Base-by-base conservation (phyloP, 1,284 basidiomycete genomes). In the Puccinia polysora region DNA sequence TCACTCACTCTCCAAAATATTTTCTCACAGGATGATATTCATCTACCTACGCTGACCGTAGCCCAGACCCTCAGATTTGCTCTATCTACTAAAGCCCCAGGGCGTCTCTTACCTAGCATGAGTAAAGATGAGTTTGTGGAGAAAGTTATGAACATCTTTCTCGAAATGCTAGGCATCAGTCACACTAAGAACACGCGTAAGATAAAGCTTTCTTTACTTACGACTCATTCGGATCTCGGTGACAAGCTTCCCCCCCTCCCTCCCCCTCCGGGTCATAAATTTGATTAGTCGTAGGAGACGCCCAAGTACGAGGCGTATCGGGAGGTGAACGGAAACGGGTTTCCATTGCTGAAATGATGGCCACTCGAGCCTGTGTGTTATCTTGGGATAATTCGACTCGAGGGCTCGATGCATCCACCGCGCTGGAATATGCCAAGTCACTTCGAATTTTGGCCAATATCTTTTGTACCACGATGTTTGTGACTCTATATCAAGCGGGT, bases 401-500 rank as follows among this genome's bases (percentile, higher is more conserved):
- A 56, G 90, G 92, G 73, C 84, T 96, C 52, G 85, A 86, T 77
- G 84, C 85, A 14, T 82, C 83, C 23, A 86, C 84, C 8, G 85
- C 85, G 14, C 76, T 85, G 74, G 84, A 85, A 78, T 85, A 84
- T 75, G 84, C 83, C 77, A 84, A 84, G 77, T 82, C 82, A 15
- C 81, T 86, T 47, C 81, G 84, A 65, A 80, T 85, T 65, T 77
- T 84, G 23, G 84, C 85, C 75, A 84, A 85, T 76, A 81, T 85
- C 65, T 77, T 81, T 67, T 79, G 80, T 65, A 86, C 87, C 77
- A 88, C 71, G 14, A 74, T 62, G 4, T 76, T 81, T 49, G 76
- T 77, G 23, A 79, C 82, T 2, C 79, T 85, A 58, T 86, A 85
- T 79, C 84, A 85, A 77, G 81, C 82, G 1, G 25, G 87, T 86